phyloP scores from a whole-genome alignment of 2,329 filamentous ascomycete genomes.

The Microcyclospora tardicrescens region DNA sequence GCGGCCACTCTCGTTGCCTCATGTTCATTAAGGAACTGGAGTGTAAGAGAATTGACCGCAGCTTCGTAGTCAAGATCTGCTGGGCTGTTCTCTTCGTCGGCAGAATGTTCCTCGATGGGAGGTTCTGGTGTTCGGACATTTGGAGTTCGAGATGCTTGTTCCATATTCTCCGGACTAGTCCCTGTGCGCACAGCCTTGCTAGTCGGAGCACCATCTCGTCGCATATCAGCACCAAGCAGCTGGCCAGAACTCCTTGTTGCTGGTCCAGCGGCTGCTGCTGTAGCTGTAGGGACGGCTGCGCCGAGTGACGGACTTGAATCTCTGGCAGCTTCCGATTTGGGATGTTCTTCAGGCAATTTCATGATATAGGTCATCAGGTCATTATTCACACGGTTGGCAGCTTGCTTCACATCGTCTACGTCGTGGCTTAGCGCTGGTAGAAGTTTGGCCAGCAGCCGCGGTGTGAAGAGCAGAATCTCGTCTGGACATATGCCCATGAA shows the following conservation, averaged over 20 bases:
- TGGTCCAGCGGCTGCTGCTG: background rate
- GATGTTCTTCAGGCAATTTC: slow-evolving; percentile 57
- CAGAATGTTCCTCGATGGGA: slow-evolving; percentile 5
- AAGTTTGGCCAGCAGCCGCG: slow-evolving; percentile 79
- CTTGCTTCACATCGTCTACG: slow-evolving; percentile 76
- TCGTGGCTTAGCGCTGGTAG: slow-evolving; percentile 88
- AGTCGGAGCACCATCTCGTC: slow-evolving; percentile 4
- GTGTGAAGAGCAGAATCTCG: slow-evolving; percentile 89
- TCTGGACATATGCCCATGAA: slow-evolving; percentile 97
- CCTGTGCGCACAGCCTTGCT: slow-evolving; percentile 8
- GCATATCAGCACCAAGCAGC: slow-evolving; percentile 4
- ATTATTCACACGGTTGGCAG: slow-evolving; percentile 77
- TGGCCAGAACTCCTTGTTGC: slow-evolving; percentile 1
- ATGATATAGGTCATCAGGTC: slow-evolving; percentile 91
- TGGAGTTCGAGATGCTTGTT: slow-evolving; percentile 12
- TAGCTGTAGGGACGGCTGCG: background rate
- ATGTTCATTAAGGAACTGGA: slow-evolving; percentile 92
- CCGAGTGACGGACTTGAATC: background rate
- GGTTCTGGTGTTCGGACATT: slow-evolving; percentile 18
- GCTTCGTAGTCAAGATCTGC: slow-evolving; percentile 87
- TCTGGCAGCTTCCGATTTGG: slow-evolving; percentile 20
- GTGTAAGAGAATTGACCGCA: slow-evolving; percentile 80
- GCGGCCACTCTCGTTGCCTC: slow-evolving; percentile 91
- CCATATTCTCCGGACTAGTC: slow-evolving; percentile 12
- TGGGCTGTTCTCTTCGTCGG: slow-evolving; percentile 23